Conservation (phyloP, 768 basidiomycete genomes). For the Russula lepida region DNA sequence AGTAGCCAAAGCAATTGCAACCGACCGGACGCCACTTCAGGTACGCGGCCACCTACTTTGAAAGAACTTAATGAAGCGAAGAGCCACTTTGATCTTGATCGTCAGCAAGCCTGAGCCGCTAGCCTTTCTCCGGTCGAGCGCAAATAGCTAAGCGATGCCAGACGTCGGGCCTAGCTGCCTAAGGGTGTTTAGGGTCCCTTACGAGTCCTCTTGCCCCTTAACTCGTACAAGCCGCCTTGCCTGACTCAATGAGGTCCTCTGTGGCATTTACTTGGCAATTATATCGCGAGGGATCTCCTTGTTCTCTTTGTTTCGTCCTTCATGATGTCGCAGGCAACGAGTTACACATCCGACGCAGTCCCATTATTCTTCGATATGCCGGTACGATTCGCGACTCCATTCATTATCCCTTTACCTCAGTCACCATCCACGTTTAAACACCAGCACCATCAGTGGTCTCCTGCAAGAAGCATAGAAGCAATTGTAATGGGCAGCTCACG, state of each 20-base stretch:
- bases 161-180: background rate
- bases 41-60: background rate
- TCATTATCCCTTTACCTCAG: background rate
- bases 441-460: background rate
- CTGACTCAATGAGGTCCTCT: background rate
- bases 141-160: background rate
- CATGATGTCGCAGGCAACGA: conserved; percentile 7
- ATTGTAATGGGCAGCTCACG: background rate
- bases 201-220: background rate
- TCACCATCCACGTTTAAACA: conserved; percentile 13
- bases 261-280: background rate
- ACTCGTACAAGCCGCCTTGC: background rate
- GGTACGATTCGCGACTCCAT: background rate
- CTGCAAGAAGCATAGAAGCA: background rate
- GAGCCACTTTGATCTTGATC: background rate
- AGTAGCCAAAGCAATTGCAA: background rate
- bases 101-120: background rate
- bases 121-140: background rate
- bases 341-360: background rate
- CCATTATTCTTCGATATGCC: background rate
- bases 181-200: background rate
- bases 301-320: conserved; percentile 6
- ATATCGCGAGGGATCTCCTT: background rate
- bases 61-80: background rate
- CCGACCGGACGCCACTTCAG: background rate